A percentile compares a stretch with the other conserved stretches of the same genome.
These are phyloP conservation scores for Parietichytrium sp. DNA, from an alignment of 108 stramenopile species.

Conservation along the genomic window DNA sequence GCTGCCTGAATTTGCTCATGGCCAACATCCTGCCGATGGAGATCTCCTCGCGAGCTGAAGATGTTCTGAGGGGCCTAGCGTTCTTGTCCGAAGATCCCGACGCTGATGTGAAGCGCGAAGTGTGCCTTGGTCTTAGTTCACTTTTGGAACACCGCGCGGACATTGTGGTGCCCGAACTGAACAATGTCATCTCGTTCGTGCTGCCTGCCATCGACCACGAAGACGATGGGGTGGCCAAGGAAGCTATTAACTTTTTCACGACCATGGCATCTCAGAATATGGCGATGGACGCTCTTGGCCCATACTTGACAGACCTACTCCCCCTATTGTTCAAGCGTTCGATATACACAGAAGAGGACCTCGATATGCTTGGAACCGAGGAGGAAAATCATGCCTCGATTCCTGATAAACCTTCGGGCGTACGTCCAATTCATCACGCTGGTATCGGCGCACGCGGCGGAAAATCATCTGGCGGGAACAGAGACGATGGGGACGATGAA, in stretches of 20 bases:
- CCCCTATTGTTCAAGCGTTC: background rate
- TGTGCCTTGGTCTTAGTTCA: background rate
- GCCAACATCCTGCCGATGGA: background rate
- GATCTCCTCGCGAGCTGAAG: background rate
- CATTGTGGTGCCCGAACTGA: background rate
- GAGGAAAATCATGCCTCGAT: conserved; percentile 1
- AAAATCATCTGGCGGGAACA: background rate
- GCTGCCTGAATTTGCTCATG: conserved; percentile 29
- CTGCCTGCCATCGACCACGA: background rate
- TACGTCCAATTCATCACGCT: background rate
- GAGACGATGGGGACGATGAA: background rate
- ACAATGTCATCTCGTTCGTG: background rate
- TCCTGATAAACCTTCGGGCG: background rate
- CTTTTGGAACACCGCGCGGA: background rate
- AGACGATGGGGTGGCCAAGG: conserved; percentile 9
- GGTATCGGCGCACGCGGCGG: background rate
- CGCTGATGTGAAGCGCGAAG: background rate
- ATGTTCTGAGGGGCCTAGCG: background rate
- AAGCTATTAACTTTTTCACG: background rate
- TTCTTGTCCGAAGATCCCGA: background rate
- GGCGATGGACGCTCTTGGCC: background rate
- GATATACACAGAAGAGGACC: conserved; percentile 22
- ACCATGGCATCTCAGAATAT: background rate
- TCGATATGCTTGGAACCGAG: conserved; percentile 19
- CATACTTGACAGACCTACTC: background rate